Evolutionary conservation across 2,329 filamentous ascomycete genomes (phyloP).

Genomic region (Colletotrichum nymphaeae): DNA sequence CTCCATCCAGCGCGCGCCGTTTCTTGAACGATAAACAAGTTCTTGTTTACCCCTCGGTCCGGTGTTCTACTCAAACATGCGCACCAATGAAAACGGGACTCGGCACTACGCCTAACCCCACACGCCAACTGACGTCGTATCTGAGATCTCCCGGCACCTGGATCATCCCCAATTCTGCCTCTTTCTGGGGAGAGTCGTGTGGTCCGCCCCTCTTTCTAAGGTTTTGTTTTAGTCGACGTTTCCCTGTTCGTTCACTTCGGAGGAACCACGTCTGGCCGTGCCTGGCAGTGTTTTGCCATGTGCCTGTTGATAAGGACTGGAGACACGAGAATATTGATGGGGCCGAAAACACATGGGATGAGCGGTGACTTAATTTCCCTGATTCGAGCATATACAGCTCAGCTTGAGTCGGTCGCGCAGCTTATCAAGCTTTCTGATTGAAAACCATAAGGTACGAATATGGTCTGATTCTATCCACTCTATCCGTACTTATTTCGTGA

Average conservation of each 20-base stretch:
- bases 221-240: neutral
- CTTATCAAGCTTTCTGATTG: neutral
- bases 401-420: neutral
- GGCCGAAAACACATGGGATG: neutral
- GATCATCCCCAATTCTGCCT: neutral
- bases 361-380: neutral
- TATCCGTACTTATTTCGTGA: neutral
- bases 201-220: constrained; percentile 13
- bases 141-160: constrained; percentile 24
- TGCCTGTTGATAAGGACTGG: neutral
- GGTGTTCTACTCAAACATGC: constrained; percentile 7
- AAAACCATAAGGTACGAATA: neutral
- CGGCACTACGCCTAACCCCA: neutral
- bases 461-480: neutral
- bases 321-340: neutral
- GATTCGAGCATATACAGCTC: neutral
- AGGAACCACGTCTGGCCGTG: neutral
- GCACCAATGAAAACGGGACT: constrained; percentile 15
- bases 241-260: neutral
- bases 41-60: neutral
- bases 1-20: no score
- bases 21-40: neutral
- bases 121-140: constrained; percentile 18
- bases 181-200: no score
- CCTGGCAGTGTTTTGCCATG: neutral